phyloP scores from a whole-genome alignment of 2,329 filamentous ascomycete species.

The Leptosphaerulina australis region DNA sequence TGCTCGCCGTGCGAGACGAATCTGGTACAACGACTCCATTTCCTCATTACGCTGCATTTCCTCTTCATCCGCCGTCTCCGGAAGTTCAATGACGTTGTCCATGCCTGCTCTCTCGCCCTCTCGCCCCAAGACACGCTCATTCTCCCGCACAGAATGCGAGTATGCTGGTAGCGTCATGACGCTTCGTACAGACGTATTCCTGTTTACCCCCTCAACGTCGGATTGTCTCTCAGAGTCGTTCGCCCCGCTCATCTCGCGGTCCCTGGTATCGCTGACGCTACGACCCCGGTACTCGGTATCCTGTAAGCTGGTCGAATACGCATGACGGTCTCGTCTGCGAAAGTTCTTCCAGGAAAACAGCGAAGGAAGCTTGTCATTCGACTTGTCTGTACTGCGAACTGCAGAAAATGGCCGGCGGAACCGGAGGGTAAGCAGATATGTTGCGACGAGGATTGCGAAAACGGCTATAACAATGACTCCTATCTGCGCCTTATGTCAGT shows the following conservation, averaged over 20 bases:
- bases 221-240: slow-evolving; percentile 37
- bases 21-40: slow-evolving; percentile 92
- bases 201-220: slow-evolving; percentile 63
- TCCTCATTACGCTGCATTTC: slow-evolving; percentile 81
- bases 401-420: slow-evolving; percentile 28
- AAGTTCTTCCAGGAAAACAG: slow-evolving; percentile 41
- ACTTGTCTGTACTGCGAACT: slow-evolving; percentile 9
- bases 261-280: slow-evolving; percentile 29
- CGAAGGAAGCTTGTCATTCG: slow-evolving; percentile 38
- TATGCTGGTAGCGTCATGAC: slow-evolving; percentile 93
- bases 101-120: slow-evolving; percentile 93
- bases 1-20: slow-evolving; percentile 75
- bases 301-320: slow-evolving; percentile 45
- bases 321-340: slow-evolving; percentile 34
- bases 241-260: slow-evolving; percentile 41
- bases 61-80: slow-evolving; percentile 78
- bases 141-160: slow-evolving; percentile 71
- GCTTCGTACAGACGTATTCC: slow-evolving; percentile 87
- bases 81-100: slow-evolving; percentile 86
- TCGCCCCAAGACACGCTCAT: slow-evolving; percentile 81
- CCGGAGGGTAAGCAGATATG: slow-evolving; percentile 38
- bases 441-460: slow-evolving; percentile 42
- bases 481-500: slow-evolving; percentile 33
- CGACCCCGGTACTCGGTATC: slow-evolving; percentile 38
- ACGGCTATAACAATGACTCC: slow-evolving; percentile 36